Conservation (phyloP, 2,329 filamentous ascomycete species). For the Lachnellula occidentalis region DNA sequence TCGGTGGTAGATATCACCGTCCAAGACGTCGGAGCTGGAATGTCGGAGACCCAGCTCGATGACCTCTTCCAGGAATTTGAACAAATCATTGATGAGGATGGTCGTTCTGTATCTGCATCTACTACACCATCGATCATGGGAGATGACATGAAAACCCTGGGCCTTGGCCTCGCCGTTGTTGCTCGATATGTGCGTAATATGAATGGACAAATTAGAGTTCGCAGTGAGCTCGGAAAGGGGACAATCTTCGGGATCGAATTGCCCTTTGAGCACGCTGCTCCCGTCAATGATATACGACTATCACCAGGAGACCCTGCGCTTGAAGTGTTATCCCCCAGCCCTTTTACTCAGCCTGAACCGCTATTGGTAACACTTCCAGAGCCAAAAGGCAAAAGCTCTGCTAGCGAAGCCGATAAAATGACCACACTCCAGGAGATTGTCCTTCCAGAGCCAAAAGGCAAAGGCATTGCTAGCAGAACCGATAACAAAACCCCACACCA, state of each 20-base stretch:
- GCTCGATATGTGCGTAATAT: slow-evolving; percentile 22
- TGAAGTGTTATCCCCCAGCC: neutral
- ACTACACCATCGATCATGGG: neutral
- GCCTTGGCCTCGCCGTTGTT: slow-evolving; percentile 19
- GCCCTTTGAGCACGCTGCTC: slow-evolving; percentile 16
- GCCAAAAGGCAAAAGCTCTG: neutral
- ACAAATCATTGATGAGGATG: slow-evolving; percentile 19
- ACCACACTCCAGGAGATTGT: neutral
- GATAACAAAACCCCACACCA: neutral
- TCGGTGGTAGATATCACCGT: slow-evolving; percentile 18
- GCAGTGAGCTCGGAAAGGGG: slow-evolving; percentile 22
- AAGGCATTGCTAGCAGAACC: neutral
- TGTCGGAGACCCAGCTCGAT: slow-evolving; percentile 23
- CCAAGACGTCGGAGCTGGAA: slow-evolving; percentile 21
- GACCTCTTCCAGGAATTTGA: slow-evolving; percentile 24
- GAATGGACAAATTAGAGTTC: slow-evolving; percentile 22
- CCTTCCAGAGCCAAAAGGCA: neutral
- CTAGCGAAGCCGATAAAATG: neutral
- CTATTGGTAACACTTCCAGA: neutral
- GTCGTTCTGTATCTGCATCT: slow-evolving; percentile 5
- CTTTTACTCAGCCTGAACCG: neutral
- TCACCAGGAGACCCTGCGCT: neutral
- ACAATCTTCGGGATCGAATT: slow-evolving; percentile 23
- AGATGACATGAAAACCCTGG: slow-evolving; percentile 3
- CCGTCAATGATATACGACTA: neutral